Base-by-base conservation (phyloP, 2,329 filamentous ascomycete species). In the Aspergillus clavatus region DNA sequence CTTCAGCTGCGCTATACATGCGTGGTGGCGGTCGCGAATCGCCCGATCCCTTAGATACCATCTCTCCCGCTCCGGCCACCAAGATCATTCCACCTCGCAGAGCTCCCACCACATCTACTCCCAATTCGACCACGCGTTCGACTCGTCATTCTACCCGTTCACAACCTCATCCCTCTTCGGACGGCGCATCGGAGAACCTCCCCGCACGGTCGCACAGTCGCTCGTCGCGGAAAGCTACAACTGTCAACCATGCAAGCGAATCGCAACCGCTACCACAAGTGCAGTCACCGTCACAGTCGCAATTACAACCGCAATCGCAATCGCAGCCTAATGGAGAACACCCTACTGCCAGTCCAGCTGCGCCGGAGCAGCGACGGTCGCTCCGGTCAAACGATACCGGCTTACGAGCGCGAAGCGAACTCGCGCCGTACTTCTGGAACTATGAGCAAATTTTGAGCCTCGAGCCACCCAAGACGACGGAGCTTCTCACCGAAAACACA, bases 391-490 rank as follows among this genome's bases (percentile, higher is more conserved):
- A 94, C 60, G 89, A 95, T 63, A 79, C 79, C 59, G 86, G 85
- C 8, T 84, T 84, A 41, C 79, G 88, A 56, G 84, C 89, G 70
- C 95, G 94, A 76, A 96, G 89, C 69, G 90, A 96, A 62, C 77
- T 97, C 50, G 84, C 89, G 28, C 80, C 82, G 38, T 97, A 95
- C 70, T 96, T 97, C 62, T 83, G 87, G 42, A 90, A 94, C 61
- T 97, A 95, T 68, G 90, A 96, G 68, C 88, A 95, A 64, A 81
- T 96, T 55, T 89, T 97, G 70, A 89, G 87, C 51, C 87, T 94
- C 62, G 84, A 88, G 52, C 81, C 83, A 29, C 85, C 85, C 58
- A 84, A 90, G 68, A 76, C 84, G 57, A 33, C 26, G 91, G 89
- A 93, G 64, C 71, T 86, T 38, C 72, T 94, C 31, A 83, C 83